Conservation (phyloP, 2,329 filamentous ascomycete species). For the Fonsecaea pedrosoi region DNA sequence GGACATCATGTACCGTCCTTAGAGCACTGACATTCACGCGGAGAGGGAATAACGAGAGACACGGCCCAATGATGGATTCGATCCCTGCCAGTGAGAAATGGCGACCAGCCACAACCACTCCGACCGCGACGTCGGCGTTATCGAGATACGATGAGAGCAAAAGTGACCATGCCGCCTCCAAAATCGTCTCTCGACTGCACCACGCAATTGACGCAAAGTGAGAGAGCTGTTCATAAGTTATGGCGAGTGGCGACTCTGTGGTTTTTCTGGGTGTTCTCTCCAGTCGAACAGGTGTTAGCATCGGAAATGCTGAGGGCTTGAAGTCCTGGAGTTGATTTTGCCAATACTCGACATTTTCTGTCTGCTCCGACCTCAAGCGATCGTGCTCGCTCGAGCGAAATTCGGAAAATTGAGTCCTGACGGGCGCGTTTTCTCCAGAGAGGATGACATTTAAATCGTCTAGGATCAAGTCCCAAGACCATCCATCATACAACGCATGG, state of each 20-base stretch:
- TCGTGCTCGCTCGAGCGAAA: constrained; percentile 61
- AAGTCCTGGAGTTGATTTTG: constrained; percentile 66
- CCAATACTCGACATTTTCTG: constrained; percentile 65
- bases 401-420: constrained; percentile 65
- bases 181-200: constrained; percentile 72
- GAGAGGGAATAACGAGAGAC: constrained; percentile 76
- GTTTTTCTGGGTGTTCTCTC: not conserved
- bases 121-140: constrained; percentile 71
- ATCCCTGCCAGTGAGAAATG: constrained; percentile 73
- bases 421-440: constrained; percentile 39
- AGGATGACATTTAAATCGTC: constrained; percentile 68
- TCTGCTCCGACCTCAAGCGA: not conserved
- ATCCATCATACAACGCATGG: constrained; percentile 90
- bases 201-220: constrained; percentile 50
- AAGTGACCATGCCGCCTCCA: constrained; percentile 74
- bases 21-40: constrained; percentile 65
- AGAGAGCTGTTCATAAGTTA: constrained; percentile 48
- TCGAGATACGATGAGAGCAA: constrained; percentile 71
- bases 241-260: constrained; percentile 38
- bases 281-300: constrained; percentile 19
- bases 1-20: constrained; percentile 63
- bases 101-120: constrained; percentile 81
- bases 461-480: constrained; percentile 80
- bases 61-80: constrained; percentile 79
- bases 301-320: constrained; percentile 62